These are phyloP conservation scores for Teunomyces kruisii DNA, from an alignment of 805 yeast species.

Conservation along the genomic window DNA sequence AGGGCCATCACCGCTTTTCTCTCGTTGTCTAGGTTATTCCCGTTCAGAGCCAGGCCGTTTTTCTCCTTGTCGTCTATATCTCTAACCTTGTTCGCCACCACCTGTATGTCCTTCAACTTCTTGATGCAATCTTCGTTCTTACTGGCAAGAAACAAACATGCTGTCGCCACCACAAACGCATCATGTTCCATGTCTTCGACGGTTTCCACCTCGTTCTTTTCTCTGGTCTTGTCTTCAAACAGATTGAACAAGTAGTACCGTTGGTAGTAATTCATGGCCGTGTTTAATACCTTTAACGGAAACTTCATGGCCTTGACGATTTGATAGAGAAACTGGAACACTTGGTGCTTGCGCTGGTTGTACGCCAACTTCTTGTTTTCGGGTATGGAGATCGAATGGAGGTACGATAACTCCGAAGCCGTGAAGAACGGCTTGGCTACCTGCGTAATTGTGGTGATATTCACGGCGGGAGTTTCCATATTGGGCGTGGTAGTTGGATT, in stretches of 20 bases:
- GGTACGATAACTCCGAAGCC: conserved; percentile 48
- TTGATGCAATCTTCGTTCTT: conserved; percentile 86
- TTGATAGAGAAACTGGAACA: conserved; percentile 54
- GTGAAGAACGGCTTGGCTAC: conserved; percentile 65
- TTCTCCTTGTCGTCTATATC: conserved; percentile 37
- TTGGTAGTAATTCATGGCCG: conserved; percentile 73
- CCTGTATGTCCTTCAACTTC: conserved; percentile 62
- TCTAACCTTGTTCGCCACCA: conserved; percentile 45
- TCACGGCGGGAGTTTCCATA: conserved; percentile 4
- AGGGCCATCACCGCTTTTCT: conserved; percentile 55
- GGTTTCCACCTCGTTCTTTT: conserved; percentile 24
- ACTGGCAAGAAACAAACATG: conserved; percentile 68
- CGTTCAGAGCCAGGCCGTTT: conserved; percentile 3
- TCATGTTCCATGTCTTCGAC: conserved; percentile 34
- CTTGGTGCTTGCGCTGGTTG: conserved; percentile 51
- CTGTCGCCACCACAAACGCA: conserved; percentile 62
- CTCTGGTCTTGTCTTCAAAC: conserved; percentile 40
- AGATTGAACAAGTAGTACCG: conserved; percentile 64
- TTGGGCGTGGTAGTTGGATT: background rate
- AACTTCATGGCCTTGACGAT: conserved; percentile 55
- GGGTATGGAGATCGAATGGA: conserved; percentile 52
- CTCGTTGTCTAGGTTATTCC: conserved; percentile 45
- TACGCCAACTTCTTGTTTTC: conserved; percentile 46
- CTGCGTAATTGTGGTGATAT: conserved; percentile 24
- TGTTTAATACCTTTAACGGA: conserved; percentile 68